Conservation (phyloP, 2,329 filamentous ascomycete species). For the Fonsecaea erecta region DNA sequence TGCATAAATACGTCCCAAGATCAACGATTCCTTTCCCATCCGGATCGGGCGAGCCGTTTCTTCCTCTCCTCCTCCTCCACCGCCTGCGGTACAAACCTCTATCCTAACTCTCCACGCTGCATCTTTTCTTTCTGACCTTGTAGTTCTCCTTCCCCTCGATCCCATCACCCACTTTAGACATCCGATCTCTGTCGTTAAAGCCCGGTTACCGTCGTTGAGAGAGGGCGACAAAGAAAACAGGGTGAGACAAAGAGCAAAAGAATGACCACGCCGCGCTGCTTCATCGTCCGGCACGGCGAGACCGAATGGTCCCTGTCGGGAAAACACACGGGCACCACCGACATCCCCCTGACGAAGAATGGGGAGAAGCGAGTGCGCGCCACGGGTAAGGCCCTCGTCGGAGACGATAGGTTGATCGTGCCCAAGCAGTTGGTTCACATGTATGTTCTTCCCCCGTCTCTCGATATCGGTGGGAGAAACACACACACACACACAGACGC, state of each 20-base stretch:
- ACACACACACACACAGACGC: too few relatives aligned
- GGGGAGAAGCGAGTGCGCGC: conserved; percentile 76
- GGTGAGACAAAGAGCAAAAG: background rate
- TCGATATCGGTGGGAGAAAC: too few relatives aligned
- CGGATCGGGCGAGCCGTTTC: too few relatives aligned
- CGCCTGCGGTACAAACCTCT: too few relatives aligned
- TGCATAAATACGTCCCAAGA: too few relatives aligned
- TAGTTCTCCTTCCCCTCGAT: too few relatives aligned
- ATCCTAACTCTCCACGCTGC: too few relatives aligned
- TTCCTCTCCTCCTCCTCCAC: too few relatives aligned
- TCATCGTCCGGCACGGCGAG: conserved; percentile 87
- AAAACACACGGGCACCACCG: conserved; percentile 80
- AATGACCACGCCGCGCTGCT: conserved; percentile 69
- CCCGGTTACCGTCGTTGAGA: background rate
- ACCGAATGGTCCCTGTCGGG: conserved; percentile 93
- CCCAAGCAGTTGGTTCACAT: conserved; percentile 81
- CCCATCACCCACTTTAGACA: background rate
- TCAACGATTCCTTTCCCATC: too few relatives aligned
- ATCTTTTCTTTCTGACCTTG: too few relatives aligned
- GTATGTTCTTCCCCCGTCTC: conserved; percentile 57
- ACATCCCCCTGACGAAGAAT: conserved; percentile 80
- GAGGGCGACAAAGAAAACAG: background rate
- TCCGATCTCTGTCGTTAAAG: background rate
- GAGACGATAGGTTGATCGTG: conserved; percentile 81
- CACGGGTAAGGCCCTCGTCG: conserved; percentile 83